A percentile compares a stretch with the other conserved stretches of the same genome.
Conservation (phyloP, 495 filamentous ascomycete species). For the Pseudotulostoma volvatum region DNA sequence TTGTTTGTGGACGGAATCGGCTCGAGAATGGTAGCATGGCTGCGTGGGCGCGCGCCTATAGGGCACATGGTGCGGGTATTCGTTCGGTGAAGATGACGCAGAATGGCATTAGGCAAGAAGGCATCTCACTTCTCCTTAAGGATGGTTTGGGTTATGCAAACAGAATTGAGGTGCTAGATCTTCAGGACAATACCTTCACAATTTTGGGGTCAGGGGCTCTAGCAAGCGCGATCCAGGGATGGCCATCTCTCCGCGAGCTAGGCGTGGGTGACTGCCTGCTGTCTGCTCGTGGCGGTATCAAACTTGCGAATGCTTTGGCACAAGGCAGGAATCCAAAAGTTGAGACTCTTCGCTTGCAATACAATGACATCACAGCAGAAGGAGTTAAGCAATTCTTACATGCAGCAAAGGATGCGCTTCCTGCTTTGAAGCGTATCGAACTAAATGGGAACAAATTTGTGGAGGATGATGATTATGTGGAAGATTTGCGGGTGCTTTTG, state of each 20-base stretch:
- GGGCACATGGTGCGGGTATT: constrained; percentile 55
- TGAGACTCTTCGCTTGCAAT: constrained; percentile 70
- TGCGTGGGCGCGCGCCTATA: constrained; percentile 78
- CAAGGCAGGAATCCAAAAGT: constrained; percentile 62
- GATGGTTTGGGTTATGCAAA: constrained; percentile 55
- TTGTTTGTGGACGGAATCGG: constrained; percentile 89
- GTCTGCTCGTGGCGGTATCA: constrained; percentile 56
- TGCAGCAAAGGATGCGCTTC: constrained; percentile 47
- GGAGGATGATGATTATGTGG: constrained; percentile 59
- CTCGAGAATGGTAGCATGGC: constrained; percentile 92
- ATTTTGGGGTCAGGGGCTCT: constrained; percentile 61
- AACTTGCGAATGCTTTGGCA: constrained; percentile 54
- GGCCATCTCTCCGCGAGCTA: constrained; percentile 63
- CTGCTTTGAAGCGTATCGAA: constrained; percentile 63
- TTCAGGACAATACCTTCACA: constrained; percentile 98
- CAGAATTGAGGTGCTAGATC: constrained; percentile 56
- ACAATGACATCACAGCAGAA: constrained; percentile 74
- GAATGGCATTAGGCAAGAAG: constrained; percentile 92
- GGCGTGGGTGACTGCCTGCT: constrained; percentile 82
- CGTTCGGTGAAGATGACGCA: constrained; percentile 93
- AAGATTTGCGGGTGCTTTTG: constrained; percentile 32
- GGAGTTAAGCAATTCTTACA: constrained; percentile 52
- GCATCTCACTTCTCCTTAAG: constrained; percentile 59
- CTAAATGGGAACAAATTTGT: constrained; percentile 91
- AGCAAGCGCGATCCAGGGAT: constrained; percentile 52